These are phyloP conservation scores for Trichocladium antarcticum DNA, from an alignment of 495 filamentous ascomycete genomes.

Conservation along the genomic window DNA sequence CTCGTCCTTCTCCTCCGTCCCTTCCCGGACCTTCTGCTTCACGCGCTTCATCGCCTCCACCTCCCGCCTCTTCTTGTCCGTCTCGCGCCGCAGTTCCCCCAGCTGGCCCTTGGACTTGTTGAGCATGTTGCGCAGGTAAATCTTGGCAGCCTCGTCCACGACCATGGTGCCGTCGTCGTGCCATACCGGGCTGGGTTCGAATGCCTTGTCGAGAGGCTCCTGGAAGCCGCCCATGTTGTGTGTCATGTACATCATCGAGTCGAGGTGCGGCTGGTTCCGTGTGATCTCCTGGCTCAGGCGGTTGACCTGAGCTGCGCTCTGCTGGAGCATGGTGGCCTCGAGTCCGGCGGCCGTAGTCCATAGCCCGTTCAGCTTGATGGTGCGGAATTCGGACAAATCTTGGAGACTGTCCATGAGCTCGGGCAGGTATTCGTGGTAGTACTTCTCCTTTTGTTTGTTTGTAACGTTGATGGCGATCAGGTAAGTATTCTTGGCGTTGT, in stretches of 20 bases:
- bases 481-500: conserved; percentile 96
- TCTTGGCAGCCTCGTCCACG: conserved; percentile 70
- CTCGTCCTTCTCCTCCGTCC: conserved; percentile 75
- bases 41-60: conserved; percentile 61
- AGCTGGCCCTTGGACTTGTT: conserved; percentile 79
- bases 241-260: conserved; percentile 93
- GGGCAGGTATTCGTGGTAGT: conserved; percentile 93
- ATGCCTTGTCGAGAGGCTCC: conserved; percentile 71
- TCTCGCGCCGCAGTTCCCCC: conserved; percentile 64
- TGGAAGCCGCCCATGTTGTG: conserved; percentile 75
- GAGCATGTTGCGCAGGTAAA: conserved; percentile 83
- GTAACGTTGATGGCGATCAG: conserved; percentile 89
- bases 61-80: conserved; percentile 73
- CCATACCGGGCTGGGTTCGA: conserved; percentile 96
- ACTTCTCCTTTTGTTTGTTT: conserved; percentile 91
- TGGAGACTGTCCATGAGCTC: conserved; percentile 84
- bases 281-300: conserved; percentile 70
- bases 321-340: conserved; percentile 61
- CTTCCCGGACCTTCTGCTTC: conserved; percentile 64
- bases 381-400: conserved; percentile 82
- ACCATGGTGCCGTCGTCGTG: conserved; percentile 81
- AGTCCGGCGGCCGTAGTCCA: conserved; percentile 72
- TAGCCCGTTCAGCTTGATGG: conserved; percentile 66
- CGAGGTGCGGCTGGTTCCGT: conserved; percentile 75
- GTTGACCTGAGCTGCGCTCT: conserved; percentile 57